Percentiles rank a stretch among this genome's conserved stretches.
Evolutionary conservation across 2,329 filamentous ascomycete genomes (phyloP).

Genomic region (Pseudopithomyces maydicus): DNA sequence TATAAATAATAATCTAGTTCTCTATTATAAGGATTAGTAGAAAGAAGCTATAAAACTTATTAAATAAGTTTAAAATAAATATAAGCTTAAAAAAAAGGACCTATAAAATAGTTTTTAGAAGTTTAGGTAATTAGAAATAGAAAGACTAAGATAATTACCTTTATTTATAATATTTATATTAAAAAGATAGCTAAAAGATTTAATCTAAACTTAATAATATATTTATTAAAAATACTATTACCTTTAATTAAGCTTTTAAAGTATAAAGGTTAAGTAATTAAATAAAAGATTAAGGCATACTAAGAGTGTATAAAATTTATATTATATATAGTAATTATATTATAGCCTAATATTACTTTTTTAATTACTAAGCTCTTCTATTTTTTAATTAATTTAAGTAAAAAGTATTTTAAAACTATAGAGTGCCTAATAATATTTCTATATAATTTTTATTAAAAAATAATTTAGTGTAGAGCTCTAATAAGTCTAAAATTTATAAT

Average conservation of each 20-base stretch:
- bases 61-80: background rate
- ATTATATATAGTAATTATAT: background rate
- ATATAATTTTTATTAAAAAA: background rate
- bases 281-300: background rate
- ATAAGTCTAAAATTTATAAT: background rate
- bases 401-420: background rate
- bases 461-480: background rate
- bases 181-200: too few species aligned
- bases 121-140: background rate
- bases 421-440: background rate
- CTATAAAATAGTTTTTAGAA: background rate
- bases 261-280: background rate
- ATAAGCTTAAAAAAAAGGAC: background rate
- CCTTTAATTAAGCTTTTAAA: too few species aligned
- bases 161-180: too few species aligned
- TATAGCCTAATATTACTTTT: background rate
- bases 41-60: background rate
- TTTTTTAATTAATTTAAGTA: background rate
- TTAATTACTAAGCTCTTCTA: background rate
- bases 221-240: too few species aligned
- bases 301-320: background rate
- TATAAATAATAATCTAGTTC: background rate
- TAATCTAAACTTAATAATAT: too few species aligned
- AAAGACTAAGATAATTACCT: too few species aligned
- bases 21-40: background rate